Evolutionary conservation across 306 rosid genomes (phyloP).

Genomic region (Malus sylvestris): DNA sequence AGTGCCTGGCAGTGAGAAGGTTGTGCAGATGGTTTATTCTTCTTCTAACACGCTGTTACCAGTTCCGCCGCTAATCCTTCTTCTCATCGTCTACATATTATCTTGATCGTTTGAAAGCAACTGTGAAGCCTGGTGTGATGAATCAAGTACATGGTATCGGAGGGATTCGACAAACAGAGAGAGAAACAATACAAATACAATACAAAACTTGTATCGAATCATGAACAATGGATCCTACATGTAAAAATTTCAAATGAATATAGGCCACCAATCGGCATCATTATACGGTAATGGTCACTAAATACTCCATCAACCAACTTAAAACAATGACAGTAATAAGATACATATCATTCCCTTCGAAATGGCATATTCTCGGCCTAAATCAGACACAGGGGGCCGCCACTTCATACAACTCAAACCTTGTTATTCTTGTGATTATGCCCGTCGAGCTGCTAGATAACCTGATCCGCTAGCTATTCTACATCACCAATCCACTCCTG

Average conservation of each 20-base stretch:
- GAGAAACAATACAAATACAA: not conserved
- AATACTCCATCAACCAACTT: constrained; percentile 6
- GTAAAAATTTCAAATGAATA: not conserved
- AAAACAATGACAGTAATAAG: not conserved
- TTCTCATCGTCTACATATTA: constrained; percentile 11
- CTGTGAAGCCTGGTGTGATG: too few species aligned
- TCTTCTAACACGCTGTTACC: constrained; percentile 46
- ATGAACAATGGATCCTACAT: not conserved
- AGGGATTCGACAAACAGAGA: not conserved
- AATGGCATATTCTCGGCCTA: not conserved
- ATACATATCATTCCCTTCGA: not conserved
- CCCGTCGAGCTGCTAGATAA: not conserved
- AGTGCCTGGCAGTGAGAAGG: constrained; percentile 28
- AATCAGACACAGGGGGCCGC: not conserved
- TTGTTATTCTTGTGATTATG: not conserved
- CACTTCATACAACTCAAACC: not conserved
- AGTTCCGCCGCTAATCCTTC: constrained; percentile 16
- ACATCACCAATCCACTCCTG: not conserved
- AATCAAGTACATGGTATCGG: not conserved
- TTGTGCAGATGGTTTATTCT: constrained; percentile 27
- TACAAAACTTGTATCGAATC: not conserved
- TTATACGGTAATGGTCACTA: constrained; percentile 2
- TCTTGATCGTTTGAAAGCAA: not conserved
- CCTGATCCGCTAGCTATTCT: not conserved
- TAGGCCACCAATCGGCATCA: constrained; percentile 7